Percentiles rank a stretch among this genome's conserved stretches.
Conservation (phyloP, 345 rosid species). For the Mercurialis annua region DNA sequence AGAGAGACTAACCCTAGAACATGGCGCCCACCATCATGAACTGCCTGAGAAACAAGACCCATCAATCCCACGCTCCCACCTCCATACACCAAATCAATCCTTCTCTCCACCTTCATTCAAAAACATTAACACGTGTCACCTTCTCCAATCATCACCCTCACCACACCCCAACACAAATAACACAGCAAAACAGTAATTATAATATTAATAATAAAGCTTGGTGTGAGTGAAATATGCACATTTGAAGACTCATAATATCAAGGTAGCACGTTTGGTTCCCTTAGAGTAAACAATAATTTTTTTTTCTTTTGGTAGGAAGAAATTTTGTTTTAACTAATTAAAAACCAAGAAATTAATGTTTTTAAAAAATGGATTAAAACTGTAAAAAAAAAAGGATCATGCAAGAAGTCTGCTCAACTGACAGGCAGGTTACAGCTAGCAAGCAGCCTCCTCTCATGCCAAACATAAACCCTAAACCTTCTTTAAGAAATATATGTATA, state of each 20-base stretch:
- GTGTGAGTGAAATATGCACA: constrained; percentile 1
- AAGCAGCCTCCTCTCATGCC: constrained; percentile 53
- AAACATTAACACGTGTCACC: constrained; percentile 36
- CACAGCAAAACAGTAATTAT: constrained; percentile 22
- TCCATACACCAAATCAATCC: constrained; percentile 94
- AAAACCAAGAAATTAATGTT: neutral
- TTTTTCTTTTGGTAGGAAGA: neutral
- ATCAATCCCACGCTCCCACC: constrained; percentile 98
- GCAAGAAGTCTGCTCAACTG: constrained; percentile 92
- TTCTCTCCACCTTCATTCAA: constrained; percentile 77
- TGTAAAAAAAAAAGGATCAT: constrained; percentile 48
- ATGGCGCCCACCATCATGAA: constrained; percentile 99
- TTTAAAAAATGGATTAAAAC: neutral
- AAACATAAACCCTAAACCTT: constrained; percentile 51
- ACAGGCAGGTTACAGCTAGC: constrained; percentile 94
- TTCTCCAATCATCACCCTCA: constrained; percentile 23
- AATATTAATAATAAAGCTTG: neutral
- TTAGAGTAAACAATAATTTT: constrained; percentile 18
- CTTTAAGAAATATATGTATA: no score
- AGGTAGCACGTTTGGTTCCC: constrained; percentile 60
- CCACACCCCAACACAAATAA: neutral
- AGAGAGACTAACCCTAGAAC: constrained; percentile 79
- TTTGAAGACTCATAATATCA: constrained; percentile 41
- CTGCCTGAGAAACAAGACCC: constrained; percentile 98
- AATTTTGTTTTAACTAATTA: neutral